Evolutionary conservation across 2,329 filamentous ascomycete genomes (phyloP).

Genomic region (Zalaria sp.): DNA sequence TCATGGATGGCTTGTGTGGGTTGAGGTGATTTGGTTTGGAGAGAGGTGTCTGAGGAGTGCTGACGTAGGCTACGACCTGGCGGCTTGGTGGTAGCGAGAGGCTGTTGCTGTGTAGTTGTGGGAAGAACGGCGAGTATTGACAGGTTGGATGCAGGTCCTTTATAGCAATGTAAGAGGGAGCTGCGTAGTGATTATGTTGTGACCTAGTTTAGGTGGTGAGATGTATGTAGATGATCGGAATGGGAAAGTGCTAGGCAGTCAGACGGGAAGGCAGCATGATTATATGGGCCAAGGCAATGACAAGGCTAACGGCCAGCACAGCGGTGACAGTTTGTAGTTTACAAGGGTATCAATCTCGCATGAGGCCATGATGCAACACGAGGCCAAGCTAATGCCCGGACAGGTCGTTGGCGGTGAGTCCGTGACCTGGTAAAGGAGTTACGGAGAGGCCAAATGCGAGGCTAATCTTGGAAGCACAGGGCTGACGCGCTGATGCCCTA

Average conservation of each 20-base stretch:
- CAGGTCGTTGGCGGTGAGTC: background rate
- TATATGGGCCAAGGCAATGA: background rate
- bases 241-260: too few species aligned
- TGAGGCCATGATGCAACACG: background rate
- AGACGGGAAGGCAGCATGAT: background rate
- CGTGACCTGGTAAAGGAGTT: background rate
- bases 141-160: background rate
- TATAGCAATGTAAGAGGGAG: too few species aligned
- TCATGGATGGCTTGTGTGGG: constrained; percentile 7
- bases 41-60: constrained; percentile 1
- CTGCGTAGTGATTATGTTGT: too few species aligned
- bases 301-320: background rate
- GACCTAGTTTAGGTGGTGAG: too few species aligned
- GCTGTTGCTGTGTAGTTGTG: background rate
- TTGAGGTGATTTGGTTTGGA: background rate
- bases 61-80: background rate
- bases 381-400: background rate
- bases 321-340: background rate
- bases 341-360: background rate
- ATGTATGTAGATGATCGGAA: too few species aligned
- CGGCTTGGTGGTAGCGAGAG: background rate
- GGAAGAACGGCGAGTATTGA: background rate
- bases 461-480: background rate
- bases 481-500: background rate
- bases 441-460: too few species aligned